These are phyloP conservation scores for Cylindrotheca closterium DNA, from an alignment of 108 stramenopile genomes.

Conservation along the genomic window DNA sequence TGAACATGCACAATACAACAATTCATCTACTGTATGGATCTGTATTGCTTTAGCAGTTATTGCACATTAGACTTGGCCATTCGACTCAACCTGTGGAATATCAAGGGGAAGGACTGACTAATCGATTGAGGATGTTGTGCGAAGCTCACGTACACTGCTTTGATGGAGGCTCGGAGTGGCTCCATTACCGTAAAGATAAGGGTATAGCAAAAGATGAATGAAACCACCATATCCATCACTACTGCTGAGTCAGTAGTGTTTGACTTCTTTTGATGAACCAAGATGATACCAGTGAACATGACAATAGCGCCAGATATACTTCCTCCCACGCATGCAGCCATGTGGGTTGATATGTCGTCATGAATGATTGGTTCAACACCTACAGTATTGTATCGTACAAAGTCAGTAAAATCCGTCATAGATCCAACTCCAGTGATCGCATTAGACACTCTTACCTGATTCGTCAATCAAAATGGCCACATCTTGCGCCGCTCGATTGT, in stretches of 20 bases:
- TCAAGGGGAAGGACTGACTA: conserved; percentile 78
- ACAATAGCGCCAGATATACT: conserved; percentile 64
- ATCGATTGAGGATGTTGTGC: conserved; percentile 79
- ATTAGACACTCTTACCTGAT: conserved; percentile 43
- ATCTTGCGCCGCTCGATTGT: conserved; percentile 75
- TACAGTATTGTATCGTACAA: conserved; percentile 3
- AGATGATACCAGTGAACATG: conserved; percentile 54
- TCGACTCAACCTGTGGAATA: conserved; percentile 78
- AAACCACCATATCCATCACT: conserved; percentile 62
- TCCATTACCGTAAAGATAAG: conserved; percentile 84
- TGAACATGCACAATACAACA: no score
- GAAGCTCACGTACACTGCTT: conserved; percentile 85
- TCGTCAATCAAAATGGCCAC: conserved; percentile 73
- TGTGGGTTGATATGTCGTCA: conserved; percentile 80
- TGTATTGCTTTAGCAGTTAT: no score
- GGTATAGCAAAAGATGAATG: conserved; percentile 73
- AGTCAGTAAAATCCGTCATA: not conserved
- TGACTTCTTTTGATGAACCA: conserved; percentile 45
- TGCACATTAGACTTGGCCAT: conserved; percentile 60
- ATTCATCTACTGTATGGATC: no score
- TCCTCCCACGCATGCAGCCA: conserved; percentile 66
- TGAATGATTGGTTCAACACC: conserved; percentile 83
- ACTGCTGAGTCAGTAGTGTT: conserved; percentile 44
- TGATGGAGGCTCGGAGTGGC: conserved; percentile 78
- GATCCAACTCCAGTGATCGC: not conserved